Percentiles rank a stretch among this genome's conserved stretches.
These are phyloP conservation scores for Comarum palustre DNA, from an alignment of 306 rosid genomes.

Conservation along the genomic window DNA sequence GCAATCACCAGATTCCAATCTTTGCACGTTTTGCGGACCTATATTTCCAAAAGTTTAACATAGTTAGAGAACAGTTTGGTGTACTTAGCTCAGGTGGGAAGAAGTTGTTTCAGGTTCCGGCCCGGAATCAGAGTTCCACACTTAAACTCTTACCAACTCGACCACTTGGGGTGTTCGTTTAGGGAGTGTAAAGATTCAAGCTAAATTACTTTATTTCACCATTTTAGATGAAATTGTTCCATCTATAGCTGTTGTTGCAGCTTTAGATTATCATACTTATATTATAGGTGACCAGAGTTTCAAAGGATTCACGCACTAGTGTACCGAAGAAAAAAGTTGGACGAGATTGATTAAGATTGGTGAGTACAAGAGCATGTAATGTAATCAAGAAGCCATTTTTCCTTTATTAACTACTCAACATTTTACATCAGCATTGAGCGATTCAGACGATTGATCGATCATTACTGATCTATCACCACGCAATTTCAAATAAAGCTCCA, in stretches of 20 bases:
- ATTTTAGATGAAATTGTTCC: no score
- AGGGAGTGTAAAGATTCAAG: background rate
- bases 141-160: no score
- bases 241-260: no score
- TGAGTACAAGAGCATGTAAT: no score
- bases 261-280: no score
- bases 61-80: conserved; percentile 23
- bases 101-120: background rate
- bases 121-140: background rate
- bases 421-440: background rate
- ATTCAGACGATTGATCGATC: background rate
- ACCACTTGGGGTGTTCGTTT: no score
- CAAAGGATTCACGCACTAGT: no score
- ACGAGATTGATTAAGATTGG: no score
- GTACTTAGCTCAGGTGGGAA: background rate
- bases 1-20: conserved; percentile 51
- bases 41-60: conserved; percentile 28
- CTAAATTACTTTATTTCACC: no score
- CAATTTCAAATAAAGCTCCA: conserved; percentile 11
- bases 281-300: no score
- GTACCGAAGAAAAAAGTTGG: no score
- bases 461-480: conserved; percentile 8
- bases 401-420: background rate
- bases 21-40: conserved; percentile 46
- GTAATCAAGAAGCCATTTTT: background rate